Percentiles rank a stretch among this genome's conserved stretches.
phyloP scores from a whole-genome alignment of 2,329 filamentous ascomycete species.

The Aspergillus melleus region DNA sequence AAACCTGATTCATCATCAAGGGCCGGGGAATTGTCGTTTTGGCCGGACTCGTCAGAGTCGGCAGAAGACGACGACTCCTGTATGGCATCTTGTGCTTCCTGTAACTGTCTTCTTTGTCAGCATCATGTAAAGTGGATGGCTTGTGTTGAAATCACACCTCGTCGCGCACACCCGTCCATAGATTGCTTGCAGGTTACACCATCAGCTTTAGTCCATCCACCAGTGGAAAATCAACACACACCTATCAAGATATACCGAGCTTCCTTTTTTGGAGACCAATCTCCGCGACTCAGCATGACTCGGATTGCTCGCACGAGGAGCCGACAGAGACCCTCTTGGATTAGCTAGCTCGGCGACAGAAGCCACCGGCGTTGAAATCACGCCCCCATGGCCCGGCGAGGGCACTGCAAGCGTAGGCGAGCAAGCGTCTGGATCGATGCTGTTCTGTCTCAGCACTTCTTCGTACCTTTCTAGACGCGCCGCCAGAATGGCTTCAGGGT shows the following conservation, averaged over 20 bases:
- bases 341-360: not conserved
- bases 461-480: not conserved
- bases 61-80: not conserved
- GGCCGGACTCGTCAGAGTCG: not conserved
- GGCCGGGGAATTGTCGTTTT: not conserved
- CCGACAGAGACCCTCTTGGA: not conserved
- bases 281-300: not conserved
- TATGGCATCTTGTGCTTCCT: not conserved
- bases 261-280: slow-evolving; percentile 3
- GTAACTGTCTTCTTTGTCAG: not conserved
- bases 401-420: not conserved
- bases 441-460: not conserved
- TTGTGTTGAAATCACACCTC: slow-evolving; percentile 1
- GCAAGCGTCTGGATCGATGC: not conserved
- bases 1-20: slow-evolving; percentile 1
- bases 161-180: slow-evolving; percentile 4
- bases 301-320: not conserved
- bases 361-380: not conserved
- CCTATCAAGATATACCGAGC: slow-evolving; percentile 8
- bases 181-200: not conserved
- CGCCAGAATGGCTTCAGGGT: not conserved
- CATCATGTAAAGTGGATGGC: not conserved
- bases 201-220: not conserved
- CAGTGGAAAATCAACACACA: not conserved
- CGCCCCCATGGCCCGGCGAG: not conserved